These are phyloP conservation scores for Sophora flavescens DNA, from an alignment of 306 rosid species.

Conservation along the genomic window DNA sequence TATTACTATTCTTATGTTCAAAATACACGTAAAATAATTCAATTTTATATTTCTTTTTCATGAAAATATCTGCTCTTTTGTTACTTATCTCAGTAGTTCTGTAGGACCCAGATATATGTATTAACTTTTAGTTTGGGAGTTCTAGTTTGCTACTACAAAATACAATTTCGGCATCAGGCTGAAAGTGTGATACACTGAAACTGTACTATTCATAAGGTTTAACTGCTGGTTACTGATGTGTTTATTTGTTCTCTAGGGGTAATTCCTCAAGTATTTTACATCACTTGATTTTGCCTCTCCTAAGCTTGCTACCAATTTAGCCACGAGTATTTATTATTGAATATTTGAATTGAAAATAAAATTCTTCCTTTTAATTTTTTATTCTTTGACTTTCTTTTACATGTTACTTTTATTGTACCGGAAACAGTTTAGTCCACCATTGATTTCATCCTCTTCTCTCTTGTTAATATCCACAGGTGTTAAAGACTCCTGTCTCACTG, in stretches of 20 bases:
- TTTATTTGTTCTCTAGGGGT: too few relatives aligned
- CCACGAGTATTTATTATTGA: slow-evolving; percentile 22
- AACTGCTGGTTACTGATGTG: too few relatives aligned
- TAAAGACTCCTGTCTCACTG: slow-evolving; percentile 97
- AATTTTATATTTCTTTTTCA: neutral
- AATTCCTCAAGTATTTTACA: neutral
- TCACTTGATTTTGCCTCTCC: neutral
- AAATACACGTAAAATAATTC: slow-evolving; percentile 1
- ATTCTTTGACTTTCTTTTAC: slow-evolving; percentile 33
- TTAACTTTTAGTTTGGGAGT: slow-evolving; percentile 16
- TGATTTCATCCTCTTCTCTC: slow-evolving; percentile 37
- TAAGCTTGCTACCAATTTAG: slow-evolving; percentile 11
- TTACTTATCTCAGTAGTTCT: neutral
- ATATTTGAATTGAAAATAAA: slow-evolving; percentile 19
- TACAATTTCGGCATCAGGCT: neutral
- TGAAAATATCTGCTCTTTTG: slow-evolving; percentile 16
- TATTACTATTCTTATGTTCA: slow-evolving; percentile 35
- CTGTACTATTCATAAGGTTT: too few relatives aligned
- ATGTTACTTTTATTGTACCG: slow-evolving; percentile 17
- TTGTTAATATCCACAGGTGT: slow-evolving; percentile 65
- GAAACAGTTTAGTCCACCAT: slow-evolving; percentile 31
- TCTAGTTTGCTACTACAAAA: slow-evolving; percentile 15
- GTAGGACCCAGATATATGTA: neutral
- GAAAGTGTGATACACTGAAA: too few relatives aligned
- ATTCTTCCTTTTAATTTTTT: slow-evolving; percentile 5